Percentiles rank a stretch among this genome's conserved stretches.
Conservation (phyloP, 78 protist genomes). For the Planoprotostelium fungivorum region DNA sequence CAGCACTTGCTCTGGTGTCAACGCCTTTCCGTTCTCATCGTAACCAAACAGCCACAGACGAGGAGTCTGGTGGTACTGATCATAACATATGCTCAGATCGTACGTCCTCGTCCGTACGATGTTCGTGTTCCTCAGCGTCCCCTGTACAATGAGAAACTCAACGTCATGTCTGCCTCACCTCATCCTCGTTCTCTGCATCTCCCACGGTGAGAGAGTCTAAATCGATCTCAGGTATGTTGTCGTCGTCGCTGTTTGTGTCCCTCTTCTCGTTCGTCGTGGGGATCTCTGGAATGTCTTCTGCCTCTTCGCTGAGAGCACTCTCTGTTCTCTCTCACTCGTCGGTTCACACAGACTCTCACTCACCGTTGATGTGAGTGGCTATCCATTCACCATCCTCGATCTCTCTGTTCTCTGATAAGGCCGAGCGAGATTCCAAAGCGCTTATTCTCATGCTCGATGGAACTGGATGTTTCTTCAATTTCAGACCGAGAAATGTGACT, state of each 20-base stretch:
- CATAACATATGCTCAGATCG: conserved; percentile 87
- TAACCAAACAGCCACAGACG: conserved; percentile 90
- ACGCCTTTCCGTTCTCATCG: conserved; percentile 72
- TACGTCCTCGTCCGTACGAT: conserved; percentile 84
- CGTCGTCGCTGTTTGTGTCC: neutral
- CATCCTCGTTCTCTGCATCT: neutral
- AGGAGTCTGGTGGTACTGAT: conserved; percentile 91
- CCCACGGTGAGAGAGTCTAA: neutral
- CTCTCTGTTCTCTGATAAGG: neutral
- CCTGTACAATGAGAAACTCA: too few species aligned
- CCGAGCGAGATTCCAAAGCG: neutral
- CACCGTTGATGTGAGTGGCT: conserved; percentile 13
- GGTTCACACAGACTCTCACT: too few species aligned
- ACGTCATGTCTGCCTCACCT: too few species aligned
- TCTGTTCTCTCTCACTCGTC: neutral
- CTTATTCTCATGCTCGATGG: conserved; percentile 7
- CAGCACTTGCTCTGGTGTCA: conserved; percentile 32
- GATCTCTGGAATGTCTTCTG: conserved; percentile 3
- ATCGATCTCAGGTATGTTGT: neutral
- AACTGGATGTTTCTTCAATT: neutral
- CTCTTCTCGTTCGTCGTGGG: neutral
- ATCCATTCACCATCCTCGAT: conserved; percentile 56
- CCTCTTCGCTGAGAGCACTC: neutral
- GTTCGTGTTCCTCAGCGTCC: conserved; percentile 39
- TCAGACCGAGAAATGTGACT: neutral